Percentiles rank a stretch among this genome's conserved stretches.
Evolutionary conservation across 202 grass and related monocot genomes (phyloP).

Genomic region (Dendrocalamus latiflorus): DNA sequence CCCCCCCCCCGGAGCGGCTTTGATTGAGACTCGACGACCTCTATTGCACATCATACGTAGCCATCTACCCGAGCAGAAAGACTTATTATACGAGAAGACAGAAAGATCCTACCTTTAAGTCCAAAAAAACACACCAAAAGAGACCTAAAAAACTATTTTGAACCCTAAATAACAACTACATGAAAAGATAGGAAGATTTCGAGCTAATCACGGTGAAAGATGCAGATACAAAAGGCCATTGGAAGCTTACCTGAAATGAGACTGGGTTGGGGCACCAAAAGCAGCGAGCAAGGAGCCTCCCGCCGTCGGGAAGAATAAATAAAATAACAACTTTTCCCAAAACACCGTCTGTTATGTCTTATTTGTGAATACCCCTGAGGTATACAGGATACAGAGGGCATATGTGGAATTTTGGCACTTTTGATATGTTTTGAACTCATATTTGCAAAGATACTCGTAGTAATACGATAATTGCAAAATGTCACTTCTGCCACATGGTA

Average conservation of each 20-base stretch:
- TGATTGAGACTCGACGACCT: background rate
- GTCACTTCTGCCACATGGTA: no score
- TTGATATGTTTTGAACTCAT: no score
- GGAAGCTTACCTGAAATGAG: background rate
- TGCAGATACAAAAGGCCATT: background rate
- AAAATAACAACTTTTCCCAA: background rate
- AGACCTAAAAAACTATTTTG: background rate
- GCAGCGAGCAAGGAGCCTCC: background rate
- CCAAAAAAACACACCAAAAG: background rate
- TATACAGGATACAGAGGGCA: background rate
- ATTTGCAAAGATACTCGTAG: fast-evolving
- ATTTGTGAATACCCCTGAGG: background rate
- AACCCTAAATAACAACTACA: background rate
- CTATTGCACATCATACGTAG: background rate
- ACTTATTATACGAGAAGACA: background rate
- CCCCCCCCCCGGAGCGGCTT: no score
- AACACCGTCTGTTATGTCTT: background rate
- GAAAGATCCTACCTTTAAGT: background rate
- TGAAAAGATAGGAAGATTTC: background rate
- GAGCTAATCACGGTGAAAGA: background rate
- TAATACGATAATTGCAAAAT: no score
- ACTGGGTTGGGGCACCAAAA: background rate
- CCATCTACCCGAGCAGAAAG: background rate
- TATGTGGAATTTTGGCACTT: no score
- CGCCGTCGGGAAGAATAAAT: background rate